Evolutionary conservation across 345 rosid species (phyloP).

Genomic region (Rhodamnia rubescens): DNA sequence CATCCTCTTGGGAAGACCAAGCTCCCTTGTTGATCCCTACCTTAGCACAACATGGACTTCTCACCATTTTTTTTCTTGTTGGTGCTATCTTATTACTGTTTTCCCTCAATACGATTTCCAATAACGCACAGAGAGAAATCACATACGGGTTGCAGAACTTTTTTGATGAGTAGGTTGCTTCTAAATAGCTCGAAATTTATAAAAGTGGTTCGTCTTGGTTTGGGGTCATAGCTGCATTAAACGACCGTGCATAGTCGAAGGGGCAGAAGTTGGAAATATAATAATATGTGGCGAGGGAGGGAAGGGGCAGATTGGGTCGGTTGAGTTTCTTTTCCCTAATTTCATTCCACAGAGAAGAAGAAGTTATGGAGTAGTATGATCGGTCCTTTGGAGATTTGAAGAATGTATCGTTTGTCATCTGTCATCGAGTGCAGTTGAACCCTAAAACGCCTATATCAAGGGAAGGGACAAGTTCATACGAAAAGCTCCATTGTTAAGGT

Average conservation of each 20-base stretch:
- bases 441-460: not conserved
- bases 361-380: not conserved
- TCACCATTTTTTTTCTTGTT: not conserved
- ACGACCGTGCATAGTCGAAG: not conserved
- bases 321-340: not conserved
- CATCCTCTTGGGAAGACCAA: constrained; percentile 7
- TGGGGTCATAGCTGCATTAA: not conserved
- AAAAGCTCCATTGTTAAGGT: not conserved
- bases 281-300: not conserved
- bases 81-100: not conserved
- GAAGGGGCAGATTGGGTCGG: not conserved
- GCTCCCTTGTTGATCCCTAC: not conserved
- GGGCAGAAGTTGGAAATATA: not conserved
- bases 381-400: not conserved
- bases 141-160: not conserved
- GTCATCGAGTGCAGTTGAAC: not conserved
- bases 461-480: not conserved
- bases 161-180: not conserved
- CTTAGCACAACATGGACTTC: not conserved
- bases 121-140: not conserved
- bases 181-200: not conserved
- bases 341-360: not conserved
- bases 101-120: not conserved
- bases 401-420: not conserved
- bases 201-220: not conserved